Conservation (phyloP, 768 basidiomycete genomes). For the Leccinum truebloodii region DNA sequence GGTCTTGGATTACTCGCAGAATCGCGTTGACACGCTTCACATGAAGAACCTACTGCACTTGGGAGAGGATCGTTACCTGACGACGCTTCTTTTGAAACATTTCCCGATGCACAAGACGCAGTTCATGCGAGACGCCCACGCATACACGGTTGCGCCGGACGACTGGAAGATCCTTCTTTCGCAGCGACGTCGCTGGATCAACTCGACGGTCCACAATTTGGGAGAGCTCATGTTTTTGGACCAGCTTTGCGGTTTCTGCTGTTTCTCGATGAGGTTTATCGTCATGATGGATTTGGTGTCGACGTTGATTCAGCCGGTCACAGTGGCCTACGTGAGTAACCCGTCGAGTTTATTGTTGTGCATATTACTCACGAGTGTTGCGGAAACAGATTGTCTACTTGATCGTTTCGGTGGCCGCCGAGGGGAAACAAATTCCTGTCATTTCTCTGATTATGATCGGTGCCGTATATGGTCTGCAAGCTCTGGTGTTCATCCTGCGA, state of each 20-base stretch:
- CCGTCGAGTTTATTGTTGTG: neutral
- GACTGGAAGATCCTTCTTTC: slow-evolving; percentile 93
- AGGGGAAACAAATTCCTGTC: slow-evolving; percentile 68
- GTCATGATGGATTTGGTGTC: slow-evolving; percentile 96
- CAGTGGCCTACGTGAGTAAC: slow-evolving; percentile 80
- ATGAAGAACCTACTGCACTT: slow-evolving; percentile 98
- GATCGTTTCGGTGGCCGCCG: slow-evolving; percentile 72
- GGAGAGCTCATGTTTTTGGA: slow-evolving; percentile 91
- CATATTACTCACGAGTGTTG: slow-evolving; percentile 8
- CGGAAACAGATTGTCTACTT: slow-evolving; percentile 76
- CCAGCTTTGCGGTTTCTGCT: slow-evolving; percentile 94
- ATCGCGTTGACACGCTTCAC: slow-evolving; percentile 94
- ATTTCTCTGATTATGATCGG: slow-evolving; percentile 91
- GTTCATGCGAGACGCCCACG: slow-evolving; percentile 92
- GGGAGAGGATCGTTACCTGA: slow-evolving; percentile 98
- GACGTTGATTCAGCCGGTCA: slow-evolving; percentile 82
- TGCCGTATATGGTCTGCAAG: slow-evolving; percentile 93
- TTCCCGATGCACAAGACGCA: slow-evolving; percentile 95
- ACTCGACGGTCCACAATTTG: slow-evolving; percentile 97
- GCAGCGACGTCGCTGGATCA: slow-evolving; percentile 99
- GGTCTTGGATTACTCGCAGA: slow-evolving; percentile 92
- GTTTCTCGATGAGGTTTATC: slow-evolving; percentile 98
- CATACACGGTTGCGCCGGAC: slow-evolving; percentile 93
- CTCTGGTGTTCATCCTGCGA: slow-evolving; percentile 86
- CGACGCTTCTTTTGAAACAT: slow-evolving; percentile 93